Conservation (phyloP, 768 basidiomycete genomes). For the Suillus ampliporus region DNA sequence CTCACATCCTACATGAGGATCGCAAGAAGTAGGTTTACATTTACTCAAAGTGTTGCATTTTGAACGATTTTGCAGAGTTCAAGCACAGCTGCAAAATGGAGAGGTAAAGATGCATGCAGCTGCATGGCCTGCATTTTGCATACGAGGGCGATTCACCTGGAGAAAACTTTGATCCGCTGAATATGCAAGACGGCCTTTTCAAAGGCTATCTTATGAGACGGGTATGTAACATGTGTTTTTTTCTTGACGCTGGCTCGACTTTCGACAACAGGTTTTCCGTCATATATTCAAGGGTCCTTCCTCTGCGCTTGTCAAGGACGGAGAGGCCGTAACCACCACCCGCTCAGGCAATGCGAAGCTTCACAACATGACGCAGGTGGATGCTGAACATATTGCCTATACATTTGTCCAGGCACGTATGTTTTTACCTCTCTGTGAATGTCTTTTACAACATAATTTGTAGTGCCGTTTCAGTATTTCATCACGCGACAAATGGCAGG, state of each 20-base stretch:
- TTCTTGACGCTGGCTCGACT: background rate
- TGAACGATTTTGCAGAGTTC: too few species aligned
- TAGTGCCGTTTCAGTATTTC: slow-evolving; percentile 4
- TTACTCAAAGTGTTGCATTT: too few species aligned
- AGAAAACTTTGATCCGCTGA: slow-evolving; percentile 9
- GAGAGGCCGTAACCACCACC: slow-evolving; percentile 1
- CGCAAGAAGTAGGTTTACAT: too few species aligned
- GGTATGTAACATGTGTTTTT: background rate
- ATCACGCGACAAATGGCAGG: slow-evolving; percentile 10
- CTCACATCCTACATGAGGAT: too few species aligned
- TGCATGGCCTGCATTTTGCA: slow-evolving; percentile 8
- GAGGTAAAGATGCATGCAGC: too few species aligned
- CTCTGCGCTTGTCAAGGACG: background rate
- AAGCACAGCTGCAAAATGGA: too few species aligned
- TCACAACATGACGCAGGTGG: slow-evolving; percentile 6
- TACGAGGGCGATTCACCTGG: slow-evolving; percentile 10
- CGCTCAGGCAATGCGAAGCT: slow-evolving; percentile 7
- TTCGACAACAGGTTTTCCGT: too few species aligned
- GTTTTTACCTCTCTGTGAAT: background rate
- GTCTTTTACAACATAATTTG: background rate
- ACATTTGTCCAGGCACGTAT: background rate
- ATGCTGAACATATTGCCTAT: slow-evolving; percentile 13
- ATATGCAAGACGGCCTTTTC: slow-evolving; percentile 3
- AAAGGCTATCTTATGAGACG: slow-evolving; percentile 3
- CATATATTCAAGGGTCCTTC: too few species aligned